Evolutionary conservation across 805 yeast species (phyloP).

Genomic region (Teunomyces kruisii): DNA sequence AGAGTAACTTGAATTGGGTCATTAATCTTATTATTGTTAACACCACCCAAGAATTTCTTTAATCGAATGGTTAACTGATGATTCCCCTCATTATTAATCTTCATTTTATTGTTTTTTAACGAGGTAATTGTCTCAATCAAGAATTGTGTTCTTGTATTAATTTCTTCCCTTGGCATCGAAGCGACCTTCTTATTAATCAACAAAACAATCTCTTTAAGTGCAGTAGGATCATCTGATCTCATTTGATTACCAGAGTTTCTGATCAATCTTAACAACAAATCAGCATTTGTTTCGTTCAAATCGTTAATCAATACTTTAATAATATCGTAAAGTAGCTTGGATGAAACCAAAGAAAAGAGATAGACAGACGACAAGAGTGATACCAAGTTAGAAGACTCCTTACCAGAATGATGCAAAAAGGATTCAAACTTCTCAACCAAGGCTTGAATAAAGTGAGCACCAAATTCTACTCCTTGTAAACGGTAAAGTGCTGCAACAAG

Average conservation of each 20-base stretch:
- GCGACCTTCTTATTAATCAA: slow-evolving; percentile 51
- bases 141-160: slow-evolving; percentile 71
- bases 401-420: slow-evolving; percentile 27
- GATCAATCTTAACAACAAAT: slow-evolving; percentile 68
- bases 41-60: slow-evolving; percentile 60
- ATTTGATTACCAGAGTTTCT: slow-evolving; percentile 79
- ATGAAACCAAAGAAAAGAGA: slow-evolving; percentile 71
- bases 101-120: slow-evolving; percentile 81
- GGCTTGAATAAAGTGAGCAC: slow-evolving; percentile 80
- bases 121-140: slow-evolving; percentile 82
- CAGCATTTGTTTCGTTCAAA: slow-evolving; percentile 72
- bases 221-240: slow-evolving; percentile 85
- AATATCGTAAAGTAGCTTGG: slow-evolving; percentile 75
- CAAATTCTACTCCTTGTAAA: slow-evolving; percentile 82
- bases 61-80: slow-evolving; percentile 55
- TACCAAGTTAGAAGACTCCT: slow-evolving; percentile 63
- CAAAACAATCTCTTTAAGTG: slow-evolving; percentile 75
- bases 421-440: slow-evolving; percentile 69
- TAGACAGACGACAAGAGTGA: slow-evolving; percentile 76
- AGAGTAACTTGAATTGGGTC: slow-evolving; percentile 86
- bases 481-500: slow-evolving; percentile 73
- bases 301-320: slow-evolving; percentile 53
- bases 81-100: slow-evolving; percentile 50
- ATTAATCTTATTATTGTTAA: slow-evolving; percentile 43
- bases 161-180: slow-evolving; percentile 32